Percentiles rank a stretch among this genome's conserved stretches.
phyloP scores from a whole-genome alignment of 805 yeast species.

The Saturnispora quitensis region DNA sequence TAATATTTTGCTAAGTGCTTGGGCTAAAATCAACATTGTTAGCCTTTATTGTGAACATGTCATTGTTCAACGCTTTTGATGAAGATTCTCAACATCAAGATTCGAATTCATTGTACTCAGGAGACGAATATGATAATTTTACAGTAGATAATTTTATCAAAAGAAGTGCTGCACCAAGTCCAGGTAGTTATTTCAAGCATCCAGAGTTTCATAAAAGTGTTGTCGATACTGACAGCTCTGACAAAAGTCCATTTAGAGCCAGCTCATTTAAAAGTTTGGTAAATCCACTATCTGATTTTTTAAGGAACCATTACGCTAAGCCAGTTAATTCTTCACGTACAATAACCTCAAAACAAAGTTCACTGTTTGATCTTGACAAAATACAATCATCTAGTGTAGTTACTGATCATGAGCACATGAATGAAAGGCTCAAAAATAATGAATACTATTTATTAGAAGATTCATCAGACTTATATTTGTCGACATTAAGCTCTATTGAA shows the following conservation, averaged over 20 bases:
- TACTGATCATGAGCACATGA: background rate
- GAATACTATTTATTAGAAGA: background rate
- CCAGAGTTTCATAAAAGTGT: background rate
- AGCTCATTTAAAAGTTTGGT: background rate
- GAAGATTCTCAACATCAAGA: background rate
- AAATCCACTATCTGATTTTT: background rate
- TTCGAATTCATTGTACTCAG: constrained; percentile 14
- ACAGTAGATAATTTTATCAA: background rate
- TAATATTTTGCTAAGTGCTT: background rate
- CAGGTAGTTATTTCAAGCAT: background rate
- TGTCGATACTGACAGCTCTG: background rate
- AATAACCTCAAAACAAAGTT: background rate
- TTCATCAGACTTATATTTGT: background rate
- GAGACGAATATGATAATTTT: constrained; percentile 15
- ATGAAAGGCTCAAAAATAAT: background rate
- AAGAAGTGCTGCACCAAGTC: background rate
- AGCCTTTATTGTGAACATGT: background rate
- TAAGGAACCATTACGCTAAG: background rate
- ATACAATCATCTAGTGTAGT: background rate
- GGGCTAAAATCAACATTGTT: background rate
- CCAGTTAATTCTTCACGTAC: background rate
- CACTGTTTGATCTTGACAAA: background rate
- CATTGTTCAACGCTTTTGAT: background rate
- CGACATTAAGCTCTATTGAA: background rate
- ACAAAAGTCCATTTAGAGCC: background rate